A percentile compares a stretch with the other conserved stretches of the same genome.
Evolutionary conservation across 73 alveolate species (phyloP).

Genomic region (Paramecium caudatum): DNA sequence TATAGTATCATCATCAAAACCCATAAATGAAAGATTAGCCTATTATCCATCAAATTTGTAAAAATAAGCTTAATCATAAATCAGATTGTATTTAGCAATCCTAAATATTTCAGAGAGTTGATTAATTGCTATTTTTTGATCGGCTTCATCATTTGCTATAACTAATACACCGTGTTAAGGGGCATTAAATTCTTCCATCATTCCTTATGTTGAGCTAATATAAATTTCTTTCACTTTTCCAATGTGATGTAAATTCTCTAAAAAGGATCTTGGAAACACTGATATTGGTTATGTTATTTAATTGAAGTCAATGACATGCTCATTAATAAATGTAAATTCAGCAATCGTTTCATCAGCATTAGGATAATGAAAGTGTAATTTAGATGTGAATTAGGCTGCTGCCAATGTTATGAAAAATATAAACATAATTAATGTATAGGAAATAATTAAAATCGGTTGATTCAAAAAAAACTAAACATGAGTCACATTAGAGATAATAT

Average conservation of each 20-base stretch:
- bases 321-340: constrained; percentile 7
- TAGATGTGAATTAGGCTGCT: neutral
- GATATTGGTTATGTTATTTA: neutral
- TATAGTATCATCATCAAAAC: constrained; percentile 27
- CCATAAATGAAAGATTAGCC: neutral
- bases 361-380: constrained; percentile 30
- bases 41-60: constrained; percentile 18
- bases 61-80: constrained; percentile 4
- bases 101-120: constrained; percentile 28
- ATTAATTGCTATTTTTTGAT: constrained; percentile 7
- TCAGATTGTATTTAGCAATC: constrained; percentile 17
- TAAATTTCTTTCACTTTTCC: constrained; percentile 38
- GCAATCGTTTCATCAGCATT: constrained; percentile 19
- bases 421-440: neutral
- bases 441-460: constrained; percentile 50
- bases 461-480: neutral
- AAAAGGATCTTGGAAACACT: constrained; percentile 32
- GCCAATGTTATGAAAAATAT: constrained; percentile 2
- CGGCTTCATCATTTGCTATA: constrained; percentile 31
- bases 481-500: constrained; percentile 4
- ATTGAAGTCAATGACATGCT: constrained; percentile 9
- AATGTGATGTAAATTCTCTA: constrained; percentile 30
- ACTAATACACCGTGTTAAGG: constrained; percentile 10
- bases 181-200: constrained; percentile 30
- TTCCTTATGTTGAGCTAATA: constrained; percentile 39